phyloP scores from a whole-genome alignment of 2,329 filamentous ascomycete species.

The Fusarium camptoceras region DNA sequence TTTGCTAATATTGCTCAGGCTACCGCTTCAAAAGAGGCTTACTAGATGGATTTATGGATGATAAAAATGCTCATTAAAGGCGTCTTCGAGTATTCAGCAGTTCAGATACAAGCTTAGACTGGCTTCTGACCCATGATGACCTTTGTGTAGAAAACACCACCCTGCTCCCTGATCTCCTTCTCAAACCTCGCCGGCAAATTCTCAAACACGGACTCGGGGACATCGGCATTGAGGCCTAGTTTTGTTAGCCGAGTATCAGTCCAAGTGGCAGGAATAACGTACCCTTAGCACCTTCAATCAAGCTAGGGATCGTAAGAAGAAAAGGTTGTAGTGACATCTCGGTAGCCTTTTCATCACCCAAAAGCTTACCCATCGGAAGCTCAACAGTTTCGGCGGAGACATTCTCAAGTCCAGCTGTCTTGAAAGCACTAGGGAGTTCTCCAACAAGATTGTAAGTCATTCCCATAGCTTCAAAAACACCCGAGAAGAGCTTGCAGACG shows the following conservation, averaged over 20 bases:
- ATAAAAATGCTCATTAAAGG: neutral
- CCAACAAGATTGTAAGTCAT: neutral
- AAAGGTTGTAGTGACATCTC: constrained; percentile 13
- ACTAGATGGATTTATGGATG: neutral
- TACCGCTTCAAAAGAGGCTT: neutral
- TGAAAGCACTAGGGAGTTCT: neutral
- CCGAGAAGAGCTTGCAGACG: neutral
- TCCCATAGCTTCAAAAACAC: constrained; percentile 21
- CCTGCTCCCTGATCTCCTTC: constrained; percentile 10
- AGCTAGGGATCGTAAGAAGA: constrained; percentile 8
- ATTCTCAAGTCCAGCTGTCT: neutral
- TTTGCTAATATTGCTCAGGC: neutral
- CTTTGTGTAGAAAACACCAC: constrained; percentile 8
- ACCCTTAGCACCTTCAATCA: constrained; percentile 13
- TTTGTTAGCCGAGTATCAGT: neutral
- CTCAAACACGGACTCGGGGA: neutral
- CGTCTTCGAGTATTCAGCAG: neutral
- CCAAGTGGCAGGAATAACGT: neutral
- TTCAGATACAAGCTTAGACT: neutral
- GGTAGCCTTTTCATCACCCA: neutral
- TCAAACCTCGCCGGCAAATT: constrained; percentile 19
- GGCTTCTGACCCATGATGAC: constrained; percentile 8
- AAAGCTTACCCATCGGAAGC: constrained; percentile 14
- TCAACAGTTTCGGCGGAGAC: neutral
- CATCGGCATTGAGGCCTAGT: neutral